Evolutionary conservation across 768 basidiomycete genomes (phyloP).

Genomic region (Auricularia sp.): DNA sequence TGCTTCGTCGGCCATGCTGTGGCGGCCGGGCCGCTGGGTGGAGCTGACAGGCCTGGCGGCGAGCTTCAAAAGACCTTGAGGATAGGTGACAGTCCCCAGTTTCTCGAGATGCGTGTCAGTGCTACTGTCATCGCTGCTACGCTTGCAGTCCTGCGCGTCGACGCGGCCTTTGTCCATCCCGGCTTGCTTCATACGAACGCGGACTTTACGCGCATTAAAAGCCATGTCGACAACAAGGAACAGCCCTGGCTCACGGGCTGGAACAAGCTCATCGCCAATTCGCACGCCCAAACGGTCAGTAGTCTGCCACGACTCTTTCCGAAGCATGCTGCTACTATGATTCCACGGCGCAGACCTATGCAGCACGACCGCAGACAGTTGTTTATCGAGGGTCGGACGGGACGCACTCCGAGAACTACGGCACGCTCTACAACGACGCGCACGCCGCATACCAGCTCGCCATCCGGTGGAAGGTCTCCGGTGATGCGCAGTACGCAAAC

Average conservation of each 20-base stretch:
- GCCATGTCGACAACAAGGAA: background rate
- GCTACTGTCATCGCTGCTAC: no score
- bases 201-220: background rate
- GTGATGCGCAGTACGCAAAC: background rate
- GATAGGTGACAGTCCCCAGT: no score
- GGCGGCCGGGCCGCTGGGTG: no score
- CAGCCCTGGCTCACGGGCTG: background rate
- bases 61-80: no score
- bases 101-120: no score
- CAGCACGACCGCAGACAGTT: background rate
- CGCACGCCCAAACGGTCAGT: background rate
- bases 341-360: background rate
- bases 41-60: no score
- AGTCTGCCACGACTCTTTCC: no score
- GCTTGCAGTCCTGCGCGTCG: no score
- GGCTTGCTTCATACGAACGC: background rate
- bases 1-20: no score
- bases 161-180: background rate
- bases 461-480: background rate
- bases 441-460: background rate
- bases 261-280: background rate
- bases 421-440: background rate
- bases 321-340: background rate
- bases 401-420: background rate
- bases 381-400: background rate